Conservation (phyloP, 345 rosid species). For the Acer negundo region DNA sequence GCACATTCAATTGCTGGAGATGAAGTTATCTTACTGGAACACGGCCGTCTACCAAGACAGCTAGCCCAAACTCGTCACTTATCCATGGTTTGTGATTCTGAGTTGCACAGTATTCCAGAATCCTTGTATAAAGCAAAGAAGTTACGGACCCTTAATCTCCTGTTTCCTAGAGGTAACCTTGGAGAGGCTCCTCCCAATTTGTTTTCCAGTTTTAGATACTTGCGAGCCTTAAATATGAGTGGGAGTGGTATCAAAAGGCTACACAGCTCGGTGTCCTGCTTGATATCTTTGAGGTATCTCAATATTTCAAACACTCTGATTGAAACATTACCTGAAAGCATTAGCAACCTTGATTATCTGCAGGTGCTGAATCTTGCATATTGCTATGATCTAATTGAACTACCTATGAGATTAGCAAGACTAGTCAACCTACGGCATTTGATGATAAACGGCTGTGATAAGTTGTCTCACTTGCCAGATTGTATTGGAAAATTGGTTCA, state of each 20-base stretch:
- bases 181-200: slow-evolving; percentile 16
- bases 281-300: slow-evolving; percentile 26
- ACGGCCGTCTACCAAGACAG: neutral
- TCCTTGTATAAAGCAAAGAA: slow-evolving; percentile 23
- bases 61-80: slow-evolving; percentile 15
- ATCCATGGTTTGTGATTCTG: slow-evolving; percentile 5
- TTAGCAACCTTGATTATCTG: slow-evolving; percentile 21
- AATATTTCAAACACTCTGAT: slow-evolving; percentile 27
- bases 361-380: slow-evolving; percentile 23
- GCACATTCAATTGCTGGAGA: slow-evolving; percentile 17
- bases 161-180: slow-evolving; percentile 23
- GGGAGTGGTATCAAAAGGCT: slow-evolving; percentile 25
- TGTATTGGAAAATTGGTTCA: slow-evolving; percentile 12
- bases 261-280: slow-evolving; percentile 11
- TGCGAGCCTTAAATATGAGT: slow-evolving; percentile 25
- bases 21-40: slow-evolving; percentile 17
- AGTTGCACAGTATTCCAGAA: slow-evolving; percentile 16
- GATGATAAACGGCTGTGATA: slow-evolving; percentile 15
- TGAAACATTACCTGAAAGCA: slow-evolving; percentile 18
- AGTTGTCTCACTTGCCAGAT: slow-evolving; percentile 18
- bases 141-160: slow-evolving; percentile 28
- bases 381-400: slow-evolving; percentile 22
- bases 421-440: slow-evolving; percentile 23
- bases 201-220: slow-evolving; percentile 26
- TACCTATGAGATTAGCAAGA: slow-evolving; percentile 13